Evolutionary conservation across 1,139 yeast species (phyloP), one percentile per base, ranked within the genome.

Genomic region (Yamadazyma atlantica): DNA sequence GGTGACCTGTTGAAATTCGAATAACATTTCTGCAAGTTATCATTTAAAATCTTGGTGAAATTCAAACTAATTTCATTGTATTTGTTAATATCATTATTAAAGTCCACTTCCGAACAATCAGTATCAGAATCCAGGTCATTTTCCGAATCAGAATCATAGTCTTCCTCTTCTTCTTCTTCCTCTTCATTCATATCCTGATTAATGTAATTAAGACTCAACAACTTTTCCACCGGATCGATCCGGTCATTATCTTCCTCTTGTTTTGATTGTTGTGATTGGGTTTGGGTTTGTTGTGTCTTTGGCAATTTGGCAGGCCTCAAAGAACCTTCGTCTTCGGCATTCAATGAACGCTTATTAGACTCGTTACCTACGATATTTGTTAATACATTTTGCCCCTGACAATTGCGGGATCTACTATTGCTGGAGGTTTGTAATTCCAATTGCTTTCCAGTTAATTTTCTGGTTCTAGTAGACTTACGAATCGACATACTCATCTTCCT

Each of bases 211-310:
- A 68, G 60, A 41, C 70, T 64, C 38, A 70, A 55, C 32, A 70
- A 57, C 45, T 62, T 69, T 49, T 69, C 74, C 37, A 70, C 73
- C 4, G 75, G 75, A 44, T 70, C 76, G 29, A 69, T 64, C 41
- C 53, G 62, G 44, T 67, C 73, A 21, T 57, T 51, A 28, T 50
- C 52, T 41, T 39, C 39, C 43, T 32, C 41, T 41, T 45, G 38
- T 43, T 30, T 18, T 22, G 22, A n/a, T 24, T 24, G 27, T 11
- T 26, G 29, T 10, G 15, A 11, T 34, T 19, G 40, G 15, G 12
- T n/a, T n/a, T n/a, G n/a, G n/a, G n/a, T n/a, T n/a, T n/a, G 34
- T 24, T 30, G 29, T 18, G 18, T 21, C 19, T 25, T 18, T 19
- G 5, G 29, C 27, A 34, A 26, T 27, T 35, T 37, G 14, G 30